These are phyloP conservation scores for Xylaria longipes DNA, from an alignment of 495 filamentous ascomycete genomes.

Conservation along the genomic window DNA sequence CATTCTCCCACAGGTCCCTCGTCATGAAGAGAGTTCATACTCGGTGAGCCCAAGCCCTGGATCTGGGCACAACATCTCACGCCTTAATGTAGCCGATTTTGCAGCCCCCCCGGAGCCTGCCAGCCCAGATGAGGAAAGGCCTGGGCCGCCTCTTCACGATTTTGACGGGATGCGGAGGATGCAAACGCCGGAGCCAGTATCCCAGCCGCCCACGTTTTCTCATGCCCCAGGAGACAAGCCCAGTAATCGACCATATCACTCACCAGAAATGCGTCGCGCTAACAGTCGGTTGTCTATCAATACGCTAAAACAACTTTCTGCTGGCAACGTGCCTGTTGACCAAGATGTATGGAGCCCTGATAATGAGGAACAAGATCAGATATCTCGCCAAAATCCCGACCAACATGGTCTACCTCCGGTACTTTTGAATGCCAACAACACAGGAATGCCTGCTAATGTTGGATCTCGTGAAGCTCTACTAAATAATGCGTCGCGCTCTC, in stretches of 20 bases:
- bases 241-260: slow-evolving; percentile 68
- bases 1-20: slow-evolving; percentile 25
- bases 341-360: slow-evolving; percentile 20
- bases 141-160: slow-evolving; percentile 43
- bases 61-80: slow-evolving; percentile 41
- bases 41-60: slow-evolving; percentile 27
- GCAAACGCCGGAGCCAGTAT: slow-evolving; percentile 74
- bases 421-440: slow-evolving; percentile 53
- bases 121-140: slow-evolving; percentile 63
- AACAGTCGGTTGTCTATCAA: slow-evolving; percentile 81
- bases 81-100: slow-evolving; percentile 46
- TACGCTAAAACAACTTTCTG: slow-evolving; percentile 78
- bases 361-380: slow-evolving; percentile 38
- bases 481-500: slow-evolving; percentile 37
- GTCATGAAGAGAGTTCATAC: slow-evolving; percentile 32
- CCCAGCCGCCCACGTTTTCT: slow-evolving; percentile 75
- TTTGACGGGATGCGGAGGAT: slow-evolving; percentile 61
- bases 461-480: slow-evolving; percentile 58
- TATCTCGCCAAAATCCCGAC: slow-evolving; percentile 37
- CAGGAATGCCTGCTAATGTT: slow-evolving; percentile 58
- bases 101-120: slow-evolving; percentile 59
- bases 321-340: slow-evolving; percentile 55
- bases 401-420: slow-evolving; percentile 46
- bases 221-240: slow-evolving; percentile 74
- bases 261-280: slow-evolving; percentile 75